Evolutionary conservation across 768 basidiomycete species (phyloP), one percentile per base, ranked within the genome.

Genomic region (Rhizopogon vinicolor): DNA sequence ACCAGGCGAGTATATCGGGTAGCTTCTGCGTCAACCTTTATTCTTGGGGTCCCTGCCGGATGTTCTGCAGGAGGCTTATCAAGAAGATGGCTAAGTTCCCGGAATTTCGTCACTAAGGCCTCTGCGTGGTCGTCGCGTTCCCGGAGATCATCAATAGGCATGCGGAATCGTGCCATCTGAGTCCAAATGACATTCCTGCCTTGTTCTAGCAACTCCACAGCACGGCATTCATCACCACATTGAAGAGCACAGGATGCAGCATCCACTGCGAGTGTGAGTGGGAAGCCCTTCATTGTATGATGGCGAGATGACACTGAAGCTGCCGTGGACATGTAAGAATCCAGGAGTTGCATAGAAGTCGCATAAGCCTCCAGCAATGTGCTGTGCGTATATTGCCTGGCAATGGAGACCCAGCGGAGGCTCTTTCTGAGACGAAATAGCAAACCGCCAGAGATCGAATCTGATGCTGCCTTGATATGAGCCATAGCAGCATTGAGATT

Each of bases 141-240:
- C 31, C 0, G 33, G 9, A 51, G 49, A 6, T 18, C 19, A 3
- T 51, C 49, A 8, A 50, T 14, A 0, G 69, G 65, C 8, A 64
- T 62, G 12, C 65, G 60, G 7, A 68, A 58, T 10, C 64, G 54
- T 19, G 61, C 58, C 1, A 67, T 53, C 41, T 71, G 71, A 28
- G 51, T 57, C 69, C 72, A 72, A 9, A 67, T 55, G 14, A 69
- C 49, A 25, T 63, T 64, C 4, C 68, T 63, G 5, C 70, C 67
- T 53, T 66, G 62, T 37, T 70, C 68, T 7, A 73, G 55, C 65
- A 67, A 65, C 53, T 71, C 66, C 10, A 72, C 48, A 43, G 60
- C 62, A 19, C 35, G 54, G 7, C 59, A 52, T 4, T 54, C 43
- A 29, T 60, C 39, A 5, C 51, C 53, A 10, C 53, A 28, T 7